These are phyloP conservation scores for Aspergillus fumigatus DNA, from an alignment of 2,329 filamentous ascomycete species.

Conservation along the genomic window DNA sequence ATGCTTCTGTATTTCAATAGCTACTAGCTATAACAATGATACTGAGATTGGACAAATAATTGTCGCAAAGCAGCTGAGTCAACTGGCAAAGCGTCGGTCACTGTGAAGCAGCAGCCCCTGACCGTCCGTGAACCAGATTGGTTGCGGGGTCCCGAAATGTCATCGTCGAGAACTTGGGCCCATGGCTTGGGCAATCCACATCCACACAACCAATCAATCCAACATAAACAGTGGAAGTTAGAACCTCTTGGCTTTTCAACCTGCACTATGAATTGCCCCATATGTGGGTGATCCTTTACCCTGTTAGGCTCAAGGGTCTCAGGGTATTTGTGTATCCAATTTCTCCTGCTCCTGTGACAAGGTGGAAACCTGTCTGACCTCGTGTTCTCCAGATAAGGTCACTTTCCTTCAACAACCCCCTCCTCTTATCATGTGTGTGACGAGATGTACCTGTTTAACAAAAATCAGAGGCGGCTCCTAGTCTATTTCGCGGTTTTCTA, in stretches of 20 bases:
- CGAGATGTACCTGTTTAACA: constrained; percentile 13
- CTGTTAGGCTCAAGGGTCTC: neutral
- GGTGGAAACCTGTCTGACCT: neutral
- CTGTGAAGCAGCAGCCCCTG: neutral
- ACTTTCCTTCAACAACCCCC: neutral
- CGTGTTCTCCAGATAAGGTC: neutral
- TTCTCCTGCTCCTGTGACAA: neutral
- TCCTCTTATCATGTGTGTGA: constrained; percentile 4
- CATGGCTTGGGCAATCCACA: neutral
- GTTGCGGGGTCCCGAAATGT: no score
- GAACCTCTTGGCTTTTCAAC: neutral
- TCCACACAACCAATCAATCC: neutral
- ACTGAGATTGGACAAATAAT: neutral
- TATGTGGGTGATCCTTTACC: neutral
- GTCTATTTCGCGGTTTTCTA: constrained; percentile 16
- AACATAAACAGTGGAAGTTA: neutral
- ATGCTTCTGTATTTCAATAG: neutral
- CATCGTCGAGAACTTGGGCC: no score
- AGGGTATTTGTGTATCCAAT: neutral
- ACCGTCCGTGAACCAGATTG: neutral
- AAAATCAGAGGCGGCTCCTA: constrained; percentile 18
- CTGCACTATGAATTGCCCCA: neutral
- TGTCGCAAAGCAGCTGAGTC: neutral
- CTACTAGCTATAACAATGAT: neutral
- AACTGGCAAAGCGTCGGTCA: neutral